phyloP scores from a whole-genome alignment of 768 basidiomycete species.

The Trametes coccinea region DNA sequence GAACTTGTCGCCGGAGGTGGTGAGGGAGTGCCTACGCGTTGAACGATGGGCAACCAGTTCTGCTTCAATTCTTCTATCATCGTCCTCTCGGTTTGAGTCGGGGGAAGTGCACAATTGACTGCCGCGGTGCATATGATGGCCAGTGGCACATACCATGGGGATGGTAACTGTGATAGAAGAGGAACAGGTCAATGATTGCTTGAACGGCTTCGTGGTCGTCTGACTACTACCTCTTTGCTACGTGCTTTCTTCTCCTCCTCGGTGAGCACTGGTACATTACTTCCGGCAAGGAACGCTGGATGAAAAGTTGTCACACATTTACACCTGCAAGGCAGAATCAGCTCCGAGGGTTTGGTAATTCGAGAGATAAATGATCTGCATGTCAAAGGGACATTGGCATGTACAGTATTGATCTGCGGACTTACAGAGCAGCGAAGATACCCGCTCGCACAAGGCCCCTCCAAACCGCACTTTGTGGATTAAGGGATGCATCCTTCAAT shows the following conservation, averaged over 20 bases:
- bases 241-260: not conserved
- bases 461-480: not conserved
- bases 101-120: not conserved
- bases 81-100: not conserved
- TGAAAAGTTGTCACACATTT: not conserved
- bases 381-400: too few species aligned
- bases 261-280: not conserved
- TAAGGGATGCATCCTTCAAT: not conserved
- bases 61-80: not conserved
- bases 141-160: not conserved
- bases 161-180: not conserved
- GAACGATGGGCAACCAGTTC: not conserved
- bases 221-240: not conserved
- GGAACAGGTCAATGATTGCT: too few species aligned
- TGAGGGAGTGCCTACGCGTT: not conserved
- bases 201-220: too few species aligned
- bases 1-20: too few species aligned
- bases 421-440: not conserved
- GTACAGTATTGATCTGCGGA: not conserved
- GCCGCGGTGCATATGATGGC: not conserved
- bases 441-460: not conserved
- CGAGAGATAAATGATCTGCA: not conserved
- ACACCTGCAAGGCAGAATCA: not conserved
- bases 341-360: too few species aligned
- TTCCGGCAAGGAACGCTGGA: not conserved